Evolutionary conservation across 768 basidiomycete genomes (phyloP).

Genomic region (Leccinum sublutescens): DNA sequence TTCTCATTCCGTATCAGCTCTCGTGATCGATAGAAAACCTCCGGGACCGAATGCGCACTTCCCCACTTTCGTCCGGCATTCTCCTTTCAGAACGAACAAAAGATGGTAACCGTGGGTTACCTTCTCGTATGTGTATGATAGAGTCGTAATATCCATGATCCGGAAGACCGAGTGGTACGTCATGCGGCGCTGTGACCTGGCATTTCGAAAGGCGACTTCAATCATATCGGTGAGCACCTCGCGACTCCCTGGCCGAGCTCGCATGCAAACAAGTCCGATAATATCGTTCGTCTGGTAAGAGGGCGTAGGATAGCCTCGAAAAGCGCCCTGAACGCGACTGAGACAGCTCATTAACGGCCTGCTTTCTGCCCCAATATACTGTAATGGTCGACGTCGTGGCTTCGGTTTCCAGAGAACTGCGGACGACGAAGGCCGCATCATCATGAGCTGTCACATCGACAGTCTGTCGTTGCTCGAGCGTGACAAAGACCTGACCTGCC

Average conservation of each 20-base stretch:
- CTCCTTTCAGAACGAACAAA: not conserved
- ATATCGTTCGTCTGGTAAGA: not conserved
- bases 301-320: not conserved
- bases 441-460: not conserved
- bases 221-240: not conserved
- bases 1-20: not conserved
- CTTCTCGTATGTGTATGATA: not conserved
- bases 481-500: not conserved
- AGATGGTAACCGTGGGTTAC: not conserved
- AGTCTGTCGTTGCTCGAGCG: not conserved
- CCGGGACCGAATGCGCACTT: not conserved
- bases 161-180: not conserved
- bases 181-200: too few species aligned
- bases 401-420: not conserved
- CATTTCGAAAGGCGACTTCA: not conserved
- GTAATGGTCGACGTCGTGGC: not conserved
- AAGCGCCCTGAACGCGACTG: not conserved
- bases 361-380: not conserved
- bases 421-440: not conserved
- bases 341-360: not conserved
- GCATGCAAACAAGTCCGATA: not conserved
- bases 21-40: not conserved
- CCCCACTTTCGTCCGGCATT: not conserved
- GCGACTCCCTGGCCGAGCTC: not conserved
- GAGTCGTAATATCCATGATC: not conserved